Evolutionary conservation across 176 grass and related monocot genomes (phyloP).

Genomic region (Oryza meyeriana): DNA sequence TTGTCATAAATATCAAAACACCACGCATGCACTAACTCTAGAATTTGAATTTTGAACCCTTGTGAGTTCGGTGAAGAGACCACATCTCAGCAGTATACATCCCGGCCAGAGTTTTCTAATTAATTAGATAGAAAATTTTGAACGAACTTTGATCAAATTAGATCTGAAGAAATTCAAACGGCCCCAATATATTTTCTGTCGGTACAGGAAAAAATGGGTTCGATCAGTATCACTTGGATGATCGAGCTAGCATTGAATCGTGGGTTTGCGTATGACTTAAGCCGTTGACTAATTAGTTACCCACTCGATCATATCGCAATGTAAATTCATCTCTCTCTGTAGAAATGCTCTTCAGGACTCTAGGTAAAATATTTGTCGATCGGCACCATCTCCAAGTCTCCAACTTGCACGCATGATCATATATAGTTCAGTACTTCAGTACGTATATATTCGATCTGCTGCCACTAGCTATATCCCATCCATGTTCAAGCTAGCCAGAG

Average conservation of each 20-base stretch:
- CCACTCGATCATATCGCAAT: neutral
- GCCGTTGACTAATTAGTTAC: neutral
- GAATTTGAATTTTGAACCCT: too few relatives aligned
- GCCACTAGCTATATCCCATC: neutral
- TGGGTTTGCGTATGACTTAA: slow-evolving; percentile 7
- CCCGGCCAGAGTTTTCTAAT: too few relatives aligned
- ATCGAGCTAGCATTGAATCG: neutral
- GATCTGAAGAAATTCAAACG: too few relatives aligned
- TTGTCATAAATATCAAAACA: neutral
- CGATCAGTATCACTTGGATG: neutral
- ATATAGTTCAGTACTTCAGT: neutral
- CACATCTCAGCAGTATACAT: too few relatives aligned
- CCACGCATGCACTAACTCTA: too few relatives aligned
- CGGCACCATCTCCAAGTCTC: neutral
- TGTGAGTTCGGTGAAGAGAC: too few relatives aligned
- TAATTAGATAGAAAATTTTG: too few relatives aligned
- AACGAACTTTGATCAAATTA: too few relatives aligned
- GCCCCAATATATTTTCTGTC: too few relatives aligned
- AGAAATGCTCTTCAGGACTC: neutral
- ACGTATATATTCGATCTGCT: neutral
- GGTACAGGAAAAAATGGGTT: too few relatives aligned
- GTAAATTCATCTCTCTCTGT: neutral
- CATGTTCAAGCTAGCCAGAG: neutral
- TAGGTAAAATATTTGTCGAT: neutral
- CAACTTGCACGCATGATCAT: neutral